Evolutionary conservation across 1,139 yeast species (phyloP), one percentile per base, ranked within the genome.

Genomic region (Zygosaccharomyces sapae): DNA sequence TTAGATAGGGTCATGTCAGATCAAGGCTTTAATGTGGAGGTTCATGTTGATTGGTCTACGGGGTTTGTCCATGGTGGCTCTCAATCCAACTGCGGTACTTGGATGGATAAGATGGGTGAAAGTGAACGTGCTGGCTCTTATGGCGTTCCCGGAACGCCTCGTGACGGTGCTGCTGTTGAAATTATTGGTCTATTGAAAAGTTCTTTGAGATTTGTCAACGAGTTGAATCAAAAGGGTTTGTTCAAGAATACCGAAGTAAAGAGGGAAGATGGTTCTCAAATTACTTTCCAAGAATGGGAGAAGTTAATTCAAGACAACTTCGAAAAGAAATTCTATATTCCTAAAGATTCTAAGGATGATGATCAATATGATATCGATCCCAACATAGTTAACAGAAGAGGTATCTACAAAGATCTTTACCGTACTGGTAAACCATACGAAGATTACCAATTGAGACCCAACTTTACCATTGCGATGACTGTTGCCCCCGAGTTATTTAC

Each of bases 41-140:
- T 88, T 1, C 63, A 70, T 49, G 89, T 90, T 49, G 97, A 92
- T 65, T 92, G 97, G 97, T 62, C 71, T 0, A 89, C 86, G 22
- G 98, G 98, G 0, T 70, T 92, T 40, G 73, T 90, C 4, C 86
- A 81, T 66, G 98, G 98, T 41, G 98, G 98, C 1, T 86, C 87
- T 46, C 95, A 86, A 65, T 79, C 70, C 66, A 92, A 92, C 62
- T 92, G 98, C 71, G 98, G 98, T 19, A 92, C 98, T 0, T 92
- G 98, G 98, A 92, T 90, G 97, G 98, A 92, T 69, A 92, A 92
- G 70, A 92, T 92, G 97, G 98, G 98, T 18, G 98, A 92, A 70
- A 86, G 96, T 62, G 80, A 69, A 44, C 72, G 69, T 50, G 97
- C 98, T 0, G 85, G 86, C 1, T 83, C 81, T 51, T 85, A 83